Conservation (phyloP, 2,329 filamentous ascomycete genomes). For the Sclerotinia borealis region DNA sequence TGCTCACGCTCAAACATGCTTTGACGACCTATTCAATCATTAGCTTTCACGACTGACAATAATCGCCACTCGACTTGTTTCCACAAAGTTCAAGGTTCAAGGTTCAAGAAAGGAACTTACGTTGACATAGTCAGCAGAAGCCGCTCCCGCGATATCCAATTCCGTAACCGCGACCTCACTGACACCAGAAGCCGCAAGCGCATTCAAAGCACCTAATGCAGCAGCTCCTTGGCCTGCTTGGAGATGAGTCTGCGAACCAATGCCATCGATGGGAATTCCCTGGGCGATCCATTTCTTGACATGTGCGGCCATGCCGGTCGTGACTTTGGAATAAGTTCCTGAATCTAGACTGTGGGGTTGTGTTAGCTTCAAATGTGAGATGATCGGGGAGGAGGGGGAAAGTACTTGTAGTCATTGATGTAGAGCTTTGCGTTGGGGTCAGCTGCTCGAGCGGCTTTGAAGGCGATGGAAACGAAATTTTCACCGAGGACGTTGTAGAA, state of each 20-base stretch:
- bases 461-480: conserved; percentile 63
- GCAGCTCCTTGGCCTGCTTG: conserved; percentile 12
- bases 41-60: too few relatives aligned
- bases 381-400: conserved; percentile 41
- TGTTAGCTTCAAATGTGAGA: background rate
- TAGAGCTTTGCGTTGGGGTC: conserved; percentile 65
- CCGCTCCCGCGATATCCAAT: conserved; percentile 45
- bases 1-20: conserved; percentile 26
- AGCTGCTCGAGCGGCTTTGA: conserved; percentile 58
- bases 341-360: conserved; percentile 51
- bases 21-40: conserved; percentile 18
- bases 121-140: conserved; percentile 15
- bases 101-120: conserved; percentile 10
- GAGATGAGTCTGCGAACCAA: conserved; percentile 34
- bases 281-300: conserved; percentile 58
- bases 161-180: conserved; percentile 56
- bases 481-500: conserved; percentile 65
- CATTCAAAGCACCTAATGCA: conserved; percentile 14
- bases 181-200: conserved; percentile 41
- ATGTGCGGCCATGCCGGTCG: conserved; percentile 46
- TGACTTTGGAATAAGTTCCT: conserved; percentile 55
- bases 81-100: too few relatives aligned
- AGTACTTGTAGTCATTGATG: conserved; percentile 64
- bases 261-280: conserved; percentile 60
- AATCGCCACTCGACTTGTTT: too few relatives aligned